Base-by-base conservation (phyloP, 257 asterid genomes). In the Lantana camara region DNA sequence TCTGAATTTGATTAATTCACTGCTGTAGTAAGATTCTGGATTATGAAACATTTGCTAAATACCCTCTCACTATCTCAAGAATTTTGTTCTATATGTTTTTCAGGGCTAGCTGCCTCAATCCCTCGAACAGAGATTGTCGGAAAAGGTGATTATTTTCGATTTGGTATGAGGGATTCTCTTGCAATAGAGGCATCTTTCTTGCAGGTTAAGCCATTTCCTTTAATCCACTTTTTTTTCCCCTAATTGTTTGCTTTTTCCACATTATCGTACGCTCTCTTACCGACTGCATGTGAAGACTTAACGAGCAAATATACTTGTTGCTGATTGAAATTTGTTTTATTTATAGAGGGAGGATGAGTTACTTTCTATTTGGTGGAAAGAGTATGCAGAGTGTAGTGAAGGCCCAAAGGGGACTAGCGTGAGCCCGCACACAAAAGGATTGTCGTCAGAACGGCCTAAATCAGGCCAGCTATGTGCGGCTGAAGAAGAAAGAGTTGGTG, bases 401-500 rank as follows among this genome's bases (percentile, higher is more conserved):
- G 97, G 99, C 63, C 97, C 97, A 64, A 77, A 61, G 12, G 90
- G 85, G 60, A 64, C 80, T 70, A 66, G 77, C 72, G 54, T 14
- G 3, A 15, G 4, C 56, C 75, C 86, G 59, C 68, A 46, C 48
- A 30, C 78, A 29, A 77, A 69, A 49, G 72, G 63, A 24, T 65
- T 72, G 47, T 69, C 86, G 57, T 51, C 77, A 2, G 87, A 70
- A 69, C 73, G 52, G 66, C 77, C 71, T 44, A 61, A 66, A 41
- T 68, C 82, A 10, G 41, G 60, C 64, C 77, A 27, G 32, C 32
- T 60, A 58, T 74, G 73, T 63, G 67, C 77, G n/a, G 51, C 57
- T 51, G 99, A 88, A 76, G 97, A 82, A 77, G 97, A 90, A 80
- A 85, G 99, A 83, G 97, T 90, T 32, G 99, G 99, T 72, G 97